Conservation (phyloP, 2,329 filamentous ascomycete genomes). For the Nigrograna mackinnonii region DNA sequence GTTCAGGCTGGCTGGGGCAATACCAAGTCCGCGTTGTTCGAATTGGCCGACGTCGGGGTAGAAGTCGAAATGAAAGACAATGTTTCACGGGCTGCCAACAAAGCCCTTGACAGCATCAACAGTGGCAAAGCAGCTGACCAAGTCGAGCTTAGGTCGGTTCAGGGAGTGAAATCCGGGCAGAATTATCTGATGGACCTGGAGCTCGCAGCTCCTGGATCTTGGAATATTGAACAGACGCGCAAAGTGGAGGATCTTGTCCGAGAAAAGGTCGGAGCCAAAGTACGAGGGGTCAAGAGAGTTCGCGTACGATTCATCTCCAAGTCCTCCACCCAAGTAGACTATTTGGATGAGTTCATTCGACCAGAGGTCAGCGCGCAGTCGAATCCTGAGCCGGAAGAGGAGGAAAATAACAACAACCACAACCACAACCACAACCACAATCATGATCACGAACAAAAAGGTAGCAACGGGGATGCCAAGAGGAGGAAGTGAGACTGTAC, state of each 20-base stretch:
- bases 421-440: constrained; percentile 25
- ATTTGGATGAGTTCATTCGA: constrained; percentile 70
- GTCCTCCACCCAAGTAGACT: constrained; percentile 58
- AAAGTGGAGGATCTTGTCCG: constrained; percentile 75
- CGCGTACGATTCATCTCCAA: constrained; percentile 81
- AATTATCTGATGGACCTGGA: constrained; percentile 95
- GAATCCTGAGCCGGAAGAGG: constrained; percentile 33
- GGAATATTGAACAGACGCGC: constrained; percentile 73
- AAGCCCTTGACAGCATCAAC: constrained; percentile 43
- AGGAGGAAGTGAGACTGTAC: constrained; percentile 15
- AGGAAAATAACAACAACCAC: constrained; percentile 30
- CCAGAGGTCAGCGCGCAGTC: constrained; percentile 29
- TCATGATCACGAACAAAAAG: constrained; percentile 15
- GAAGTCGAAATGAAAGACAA: constrained; percentile 80
- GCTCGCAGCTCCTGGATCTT: constrained; percentile 74
- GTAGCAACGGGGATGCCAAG: constrained; percentile 16
- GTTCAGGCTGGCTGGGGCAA: constrained; percentile 89
- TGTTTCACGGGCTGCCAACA: constrained; percentile 65
- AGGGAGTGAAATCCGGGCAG: constrained; percentile 92
- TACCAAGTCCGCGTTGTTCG: constrained; percentile 77
- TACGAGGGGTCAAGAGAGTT: constrained; percentile 82
- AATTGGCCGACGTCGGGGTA: constrained; percentile 88
- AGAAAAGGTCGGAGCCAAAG: constrained; percentile 71
- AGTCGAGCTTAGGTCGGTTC: constrained; percentile 75
- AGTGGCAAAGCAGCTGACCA: constrained; percentile 52